A percentile compares a stretch with the other conserved stretches of the same genome.
These are phyloP conservation scores for Fusarium concolor DNA, from an alignment of 2,329 filamentous ascomycete genomes.

Conservation along the genomic window DNA sequence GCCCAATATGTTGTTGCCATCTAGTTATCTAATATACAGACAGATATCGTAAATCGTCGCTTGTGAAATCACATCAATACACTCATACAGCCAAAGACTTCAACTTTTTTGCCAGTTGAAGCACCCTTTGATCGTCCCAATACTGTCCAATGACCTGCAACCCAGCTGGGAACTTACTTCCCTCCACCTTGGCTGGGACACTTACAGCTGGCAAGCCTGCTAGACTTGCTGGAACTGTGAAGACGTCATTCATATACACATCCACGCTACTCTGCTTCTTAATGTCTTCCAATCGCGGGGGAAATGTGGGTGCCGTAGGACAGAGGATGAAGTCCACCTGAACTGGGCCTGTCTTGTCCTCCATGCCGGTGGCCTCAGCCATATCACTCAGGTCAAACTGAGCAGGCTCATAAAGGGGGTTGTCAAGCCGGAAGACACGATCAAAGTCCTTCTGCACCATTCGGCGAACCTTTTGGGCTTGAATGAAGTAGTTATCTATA, in stretches of 20 bases:
- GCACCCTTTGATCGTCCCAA: slow-evolving; percentile 76
- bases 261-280: slow-evolving; percentile 70
- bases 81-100: slow-evolving; percentile 45
- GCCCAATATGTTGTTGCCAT: not conserved
- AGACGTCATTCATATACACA: slow-evolving; percentile 91
- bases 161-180: slow-evolving; percentile 58
- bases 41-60: slow-evolving; percentile 23
- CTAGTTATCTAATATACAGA: slow-evolving; percentile 34
- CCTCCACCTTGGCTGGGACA: slow-evolving; percentile 67
- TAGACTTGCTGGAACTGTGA: slow-evolving; percentile 93
- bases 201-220: slow-evolving; percentile 91
- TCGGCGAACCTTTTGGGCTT: slow-evolving; percentile 88
- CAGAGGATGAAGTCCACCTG: slow-evolving; percentile 88
- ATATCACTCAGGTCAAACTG: slow-evolving; percentile 72
- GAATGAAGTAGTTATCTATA: slow-evolving; percentile 96
- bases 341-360: slow-evolving; percentile 67
- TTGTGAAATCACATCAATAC: slow-evolving; percentile 13
- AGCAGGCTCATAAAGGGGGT: slow-evolving; percentile 71
- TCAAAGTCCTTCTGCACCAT: slow-evolving; percentile 91
- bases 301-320: slow-evolving; percentile 83
- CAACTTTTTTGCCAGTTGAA: slow-evolving; percentile 66
- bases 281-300: slow-evolving; percentile 73
- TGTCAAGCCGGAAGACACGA: slow-evolving; percentile 74
- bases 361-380: slow-evolving; percentile 62
- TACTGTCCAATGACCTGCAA: slow-evolving; percentile 86